These are phyloP conservation scores for Ogataea nonfermentans DNA, from an alignment of 805 yeast genomes.

Conservation along the genomic window DNA sequence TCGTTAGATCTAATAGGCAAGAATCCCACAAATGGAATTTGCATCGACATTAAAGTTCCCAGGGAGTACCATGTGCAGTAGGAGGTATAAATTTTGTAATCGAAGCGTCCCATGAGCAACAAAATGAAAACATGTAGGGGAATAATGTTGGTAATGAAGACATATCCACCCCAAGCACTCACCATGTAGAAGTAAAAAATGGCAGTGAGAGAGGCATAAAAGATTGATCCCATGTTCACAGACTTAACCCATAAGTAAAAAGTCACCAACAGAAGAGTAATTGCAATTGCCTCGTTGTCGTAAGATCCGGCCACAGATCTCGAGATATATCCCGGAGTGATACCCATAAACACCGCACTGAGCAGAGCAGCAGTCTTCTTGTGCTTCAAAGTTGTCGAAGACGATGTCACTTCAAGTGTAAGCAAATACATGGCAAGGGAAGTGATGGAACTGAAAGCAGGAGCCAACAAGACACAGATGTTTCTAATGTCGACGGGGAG, in stretches of 20 bases:
- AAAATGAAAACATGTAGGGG: slow-evolving; percentile 93
- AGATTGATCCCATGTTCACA: slow-evolving; percentile 83
- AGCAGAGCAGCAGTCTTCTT: slow-evolving; percentile 74
- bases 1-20: slow-evolving; percentile 95
- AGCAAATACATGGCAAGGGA: slow-evolving; percentile 86
- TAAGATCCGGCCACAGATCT: slow-evolving; percentile 98
- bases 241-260: slow-evolving; percentile 96
- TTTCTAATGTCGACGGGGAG: slow-evolving; percentile 93
- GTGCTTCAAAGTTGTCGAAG: slow-evolving; percentile 30
- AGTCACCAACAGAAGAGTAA: slow-evolving; percentile 91
- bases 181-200: slow-evolving; percentile 96
- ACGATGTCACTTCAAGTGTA: slow-evolving; percentile 86
- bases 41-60: slow-evolving; percentile 99
- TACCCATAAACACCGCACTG: slow-evolving; percentile 93
- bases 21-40: slow-evolving; percentile 97
- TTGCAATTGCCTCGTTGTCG: slow-evolving; percentile 98
- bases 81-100: slow-evolving; percentile 77
- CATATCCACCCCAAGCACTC: slow-evolving; percentile 99
- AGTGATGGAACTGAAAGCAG: slow-evolving; percentile 91
- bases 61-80: slow-evolving; percentile 96
- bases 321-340: slow-evolving; percentile 97
- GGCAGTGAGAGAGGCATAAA: slow-evolving; percentile 82
- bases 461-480: slow-evolving; percentile 93
- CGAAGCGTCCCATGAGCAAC: slow-evolving; percentile 91
- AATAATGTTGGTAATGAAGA: slow-evolving; percentile 94